phyloP scores from a whole-genome alignment of 441 rosid genomes.

The Gossypium davidsonii region DNA sequence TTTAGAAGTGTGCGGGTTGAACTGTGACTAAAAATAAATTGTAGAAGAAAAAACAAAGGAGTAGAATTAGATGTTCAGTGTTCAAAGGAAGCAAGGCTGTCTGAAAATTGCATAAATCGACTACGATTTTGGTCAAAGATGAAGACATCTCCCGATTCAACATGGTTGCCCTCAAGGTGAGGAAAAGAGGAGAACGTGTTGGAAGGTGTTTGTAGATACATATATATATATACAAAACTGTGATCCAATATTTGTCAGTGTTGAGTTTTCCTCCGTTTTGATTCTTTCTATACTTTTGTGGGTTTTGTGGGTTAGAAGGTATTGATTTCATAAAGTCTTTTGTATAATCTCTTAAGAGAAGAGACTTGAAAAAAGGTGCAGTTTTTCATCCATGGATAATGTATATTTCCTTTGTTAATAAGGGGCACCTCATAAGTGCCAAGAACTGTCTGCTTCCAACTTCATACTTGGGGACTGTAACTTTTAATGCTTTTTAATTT shows the following conservation, averaged over 20 bases:
- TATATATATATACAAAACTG: slow-evolving; percentile 9
- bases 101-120: not conserved
- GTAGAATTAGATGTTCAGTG: slow-evolving; percentile 11
- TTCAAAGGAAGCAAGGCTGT: slow-evolving; percentile 10
- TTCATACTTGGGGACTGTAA: not conserved
- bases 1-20: slow-evolving; percentile 74
- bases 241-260: slow-evolving; percentile 3
- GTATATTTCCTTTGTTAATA: slow-evolving; percentile 10
- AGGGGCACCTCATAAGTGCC: not conserved
- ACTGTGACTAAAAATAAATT: slow-evolving; percentile 42
- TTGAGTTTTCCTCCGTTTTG: slow-evolving; percentile 14
- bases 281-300: slow-evolving; percentile 21
- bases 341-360: slow-evolving; percentile 6
- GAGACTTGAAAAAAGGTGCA: not conserved
- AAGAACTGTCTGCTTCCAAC: no score
- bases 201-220: slow-evolving; percentile 28
- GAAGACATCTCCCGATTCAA: not conserved
- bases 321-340: slow-evolving; percentile 11
- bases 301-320: slow-evolving; percentile 15
- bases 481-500: not conserved
- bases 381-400: not conserved
- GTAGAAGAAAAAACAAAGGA: not conserved
- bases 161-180: slow-evolving; percentile 7
- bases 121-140: not conserved
- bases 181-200: slow-evolving; percentile 6